Conservation (phyloP, 192 early-diverging fungal species). For the Gorgonomyces haynaldii region DNA sequence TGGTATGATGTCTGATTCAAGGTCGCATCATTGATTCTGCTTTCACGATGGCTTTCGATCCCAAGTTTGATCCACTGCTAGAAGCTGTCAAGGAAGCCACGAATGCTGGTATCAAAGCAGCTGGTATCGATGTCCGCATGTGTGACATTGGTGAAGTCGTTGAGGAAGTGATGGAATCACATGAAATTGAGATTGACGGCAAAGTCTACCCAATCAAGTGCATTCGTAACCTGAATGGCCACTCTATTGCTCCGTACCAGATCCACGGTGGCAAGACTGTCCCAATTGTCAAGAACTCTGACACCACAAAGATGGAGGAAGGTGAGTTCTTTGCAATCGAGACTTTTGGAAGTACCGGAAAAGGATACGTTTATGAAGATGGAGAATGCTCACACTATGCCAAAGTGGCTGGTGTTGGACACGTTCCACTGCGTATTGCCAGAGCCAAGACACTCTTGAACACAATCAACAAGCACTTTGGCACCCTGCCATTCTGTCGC, state of each 20-base stretch:
- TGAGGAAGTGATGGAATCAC: conserved; percentile 97
- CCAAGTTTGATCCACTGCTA: conserved; percentile 71
- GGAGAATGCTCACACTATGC: conserved; percentile 88
- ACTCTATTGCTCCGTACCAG: conserved; percentile 80
- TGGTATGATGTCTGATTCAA: conserved; percentile 38
- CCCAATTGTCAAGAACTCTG: conserved; percentile 81
- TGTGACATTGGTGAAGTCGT: conserved; percentile 91
- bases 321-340: conserved; percentile 92
- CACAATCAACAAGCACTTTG: conserved; percentile 82
- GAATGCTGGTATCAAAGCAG: conserved; percentile 85
- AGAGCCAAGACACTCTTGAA: conserved; percentile 63
- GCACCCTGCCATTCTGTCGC: conserved; percentile 89
- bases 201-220: conserved; percentile 85
- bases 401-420: conserved; percentile 42
- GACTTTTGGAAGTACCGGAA: conserved; percentile 93
- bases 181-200: conserved; percentile 88
- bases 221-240: conserved; percentile 93
- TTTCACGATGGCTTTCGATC: conserved; percentile 87
- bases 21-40: conserved; percentile 91
- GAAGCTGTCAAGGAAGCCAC: conserved; percentile 90
- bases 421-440: conserved; percentile 56
- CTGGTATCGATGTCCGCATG: conserved; percentile 93
- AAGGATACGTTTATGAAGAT: conserved; percentile 79
- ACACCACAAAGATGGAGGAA: conserved; percentile 92
- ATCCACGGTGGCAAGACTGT: conserved; percentile 94